Evolutionary conservation across 495 filamentous ascomycete species (phyloP).

Genomic region (Xylaria longipes): DNA sequence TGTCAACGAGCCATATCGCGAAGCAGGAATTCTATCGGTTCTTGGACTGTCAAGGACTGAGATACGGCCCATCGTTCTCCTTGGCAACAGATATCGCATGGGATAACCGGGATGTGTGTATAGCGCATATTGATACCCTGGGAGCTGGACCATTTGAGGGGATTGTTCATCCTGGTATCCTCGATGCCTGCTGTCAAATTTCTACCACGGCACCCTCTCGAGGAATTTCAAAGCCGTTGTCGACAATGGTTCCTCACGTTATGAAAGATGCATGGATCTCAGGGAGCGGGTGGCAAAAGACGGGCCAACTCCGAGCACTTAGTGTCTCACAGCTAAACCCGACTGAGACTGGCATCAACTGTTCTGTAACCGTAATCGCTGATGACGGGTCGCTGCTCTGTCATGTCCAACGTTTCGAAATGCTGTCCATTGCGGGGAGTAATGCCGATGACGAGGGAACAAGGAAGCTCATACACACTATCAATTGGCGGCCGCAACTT

Average conservation of each 20-base stretch:
- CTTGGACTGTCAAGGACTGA: background rate
- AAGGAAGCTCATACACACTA: background rate
- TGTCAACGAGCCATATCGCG: background rate
- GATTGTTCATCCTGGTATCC: background rate
- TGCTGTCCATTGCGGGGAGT: background rate
- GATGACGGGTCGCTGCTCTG: background rate
- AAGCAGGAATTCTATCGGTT: background rate
- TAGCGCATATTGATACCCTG: background rate
- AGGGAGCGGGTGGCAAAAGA: background rate
- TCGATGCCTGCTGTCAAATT: background rate
- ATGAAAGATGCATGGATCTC: background rate
- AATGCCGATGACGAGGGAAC: background rate
- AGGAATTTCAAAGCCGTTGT: background rate
- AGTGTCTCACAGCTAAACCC: background rate
- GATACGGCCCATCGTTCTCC: background rate
- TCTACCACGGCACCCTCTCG: background rate
- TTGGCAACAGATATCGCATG: background rate
- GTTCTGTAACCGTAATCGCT: background rate
- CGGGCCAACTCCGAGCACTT: background rate
- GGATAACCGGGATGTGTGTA: background rate
- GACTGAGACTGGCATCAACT: background rate
- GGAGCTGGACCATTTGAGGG: background rate
- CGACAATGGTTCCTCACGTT: background rate
- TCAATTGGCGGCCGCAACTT: background rate
- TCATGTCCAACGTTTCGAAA: background rate